These are phyloP conservation scores for Sphagnum contortum DNA, from an alignment of 225 moss, liverwort and hornwort genomes.

Conservation along the genomic window DNA sequence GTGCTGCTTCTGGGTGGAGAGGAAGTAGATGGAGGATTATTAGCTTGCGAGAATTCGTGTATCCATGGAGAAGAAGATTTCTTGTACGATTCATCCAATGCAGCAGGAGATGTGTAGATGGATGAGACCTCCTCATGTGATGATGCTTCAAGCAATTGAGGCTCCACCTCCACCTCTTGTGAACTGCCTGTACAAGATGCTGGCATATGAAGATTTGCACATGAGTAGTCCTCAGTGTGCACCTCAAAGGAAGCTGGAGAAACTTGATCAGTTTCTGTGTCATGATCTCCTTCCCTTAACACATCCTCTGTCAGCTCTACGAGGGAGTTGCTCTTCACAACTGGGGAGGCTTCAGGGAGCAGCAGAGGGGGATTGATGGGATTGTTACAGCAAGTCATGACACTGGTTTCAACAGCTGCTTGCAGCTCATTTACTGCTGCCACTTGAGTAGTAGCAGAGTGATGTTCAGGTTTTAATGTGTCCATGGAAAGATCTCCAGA, in stretches of 20 bases:
- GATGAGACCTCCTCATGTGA: too few species aligned
- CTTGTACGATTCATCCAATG: too few species aligned
- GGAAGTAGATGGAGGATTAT: slow-evolving; percentile 3
- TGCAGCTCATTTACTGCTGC: slow-evolving; percentile 9
- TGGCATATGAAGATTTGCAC: too few species aligned
- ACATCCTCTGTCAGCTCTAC: not conserved
- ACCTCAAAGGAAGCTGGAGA: too few species aligned
- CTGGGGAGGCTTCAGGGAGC: not conserved
- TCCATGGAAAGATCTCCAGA: slow-evolving; percentile 6
- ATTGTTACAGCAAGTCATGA: slow-evolving; percentile 9
- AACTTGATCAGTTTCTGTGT: too few species aligned
- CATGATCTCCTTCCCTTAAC: not conserved
- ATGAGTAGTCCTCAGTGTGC: too few species aligned
- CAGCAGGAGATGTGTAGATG: too few species aligned
- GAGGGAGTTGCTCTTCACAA: not conserved
- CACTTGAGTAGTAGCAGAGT: too few species aligned
- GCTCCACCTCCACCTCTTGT: too few species aligned
- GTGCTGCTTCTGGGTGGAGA: not conserved
- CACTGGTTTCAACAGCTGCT: slow-evolving; percentile 25
- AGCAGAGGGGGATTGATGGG: slow-evolving; percentile 7
- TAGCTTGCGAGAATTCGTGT: too few species aligned
- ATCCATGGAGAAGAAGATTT: too few species aligned
- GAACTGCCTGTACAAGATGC: too few species aligned
- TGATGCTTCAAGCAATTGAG: not conserved
- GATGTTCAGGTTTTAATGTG: not conserved